These are phyloP conservation scores for Paracoccidioides brasiliensis DNA, from an alignment of 2,329 filamentous ascomycete species.

Conservation along the genomic window DNA sequence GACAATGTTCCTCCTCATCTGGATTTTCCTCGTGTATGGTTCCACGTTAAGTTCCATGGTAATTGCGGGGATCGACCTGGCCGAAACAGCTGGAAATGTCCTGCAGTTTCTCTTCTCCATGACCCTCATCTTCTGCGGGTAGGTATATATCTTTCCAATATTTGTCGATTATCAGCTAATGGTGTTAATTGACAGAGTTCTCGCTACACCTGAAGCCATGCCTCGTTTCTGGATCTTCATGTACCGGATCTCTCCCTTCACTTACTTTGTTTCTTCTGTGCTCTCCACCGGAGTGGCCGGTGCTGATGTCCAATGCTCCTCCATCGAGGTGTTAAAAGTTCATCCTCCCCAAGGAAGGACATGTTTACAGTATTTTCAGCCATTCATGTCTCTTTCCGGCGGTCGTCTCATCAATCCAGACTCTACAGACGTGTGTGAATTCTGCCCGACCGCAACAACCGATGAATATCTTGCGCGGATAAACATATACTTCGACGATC, in stretches of 20 bases:
- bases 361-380: conserved; percentile 40
- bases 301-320: conserved; percentile 20
- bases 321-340: conserved; percentile 23
- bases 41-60: conserved; percentile 62
- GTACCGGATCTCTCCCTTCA: conserved; percentile 56
- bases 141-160: neutral
- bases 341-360: conserved; percentile 46
- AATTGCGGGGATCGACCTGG: conserved; percentile 56
- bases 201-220: conserved; percentile 42
- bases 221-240: conserved; percentile 69
- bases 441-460: conserved; percentile 35
- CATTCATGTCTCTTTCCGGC: conserved; percentile 25
- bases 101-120: conserved; percentile 48
- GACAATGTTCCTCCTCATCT: conserved; percentile 51
- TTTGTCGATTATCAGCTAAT: neutral
- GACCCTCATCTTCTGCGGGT: conserved; percentile 44
- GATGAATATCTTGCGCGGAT: conserved; percentile 36
- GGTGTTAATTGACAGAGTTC: conserved; percentile 17
- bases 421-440: conserved; percentile 36
- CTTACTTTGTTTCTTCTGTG: conserved; percentile 41
- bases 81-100: conserved; percentile 53
- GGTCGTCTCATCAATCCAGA: conserved; percentile 33
- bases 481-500: conserved; percentile 32
- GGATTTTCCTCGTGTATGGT: conserved; percentile 57
- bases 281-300: conserved; percentile 23